Evolutionary conservation across 305 asterid genomes (phyloP).

Genomic region (Fraxinus baroniana): DNA sequence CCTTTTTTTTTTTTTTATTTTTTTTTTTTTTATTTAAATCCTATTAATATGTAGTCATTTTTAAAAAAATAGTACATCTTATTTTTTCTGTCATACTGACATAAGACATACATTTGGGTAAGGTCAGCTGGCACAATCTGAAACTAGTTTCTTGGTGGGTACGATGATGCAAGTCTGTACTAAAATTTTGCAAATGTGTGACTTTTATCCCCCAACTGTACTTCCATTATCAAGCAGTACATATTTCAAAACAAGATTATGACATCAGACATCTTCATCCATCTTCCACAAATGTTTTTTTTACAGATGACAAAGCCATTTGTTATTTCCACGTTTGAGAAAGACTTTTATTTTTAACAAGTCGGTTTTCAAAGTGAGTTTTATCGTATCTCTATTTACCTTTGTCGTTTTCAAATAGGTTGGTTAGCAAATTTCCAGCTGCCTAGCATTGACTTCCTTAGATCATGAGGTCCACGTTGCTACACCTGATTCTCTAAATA

Average conservation of each 20-base stretch:
- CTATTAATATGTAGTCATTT: too few relatives aligned
- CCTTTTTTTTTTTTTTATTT: too few relatives aligned
- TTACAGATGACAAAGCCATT: constrained; percentile 2
- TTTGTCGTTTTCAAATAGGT: constrained; percentile 33
- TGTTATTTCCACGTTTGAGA: neutral
- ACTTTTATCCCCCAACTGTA: neutral
- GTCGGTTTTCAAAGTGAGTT: neutral
- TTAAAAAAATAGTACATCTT: neutral
- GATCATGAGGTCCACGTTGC: constrained; percentile 65
- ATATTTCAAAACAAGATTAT: constrained; percentile 9
- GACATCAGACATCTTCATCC: constrained; percentile 34
- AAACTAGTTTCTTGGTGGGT: neutral
- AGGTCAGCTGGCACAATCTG: constrained; percentile 17
- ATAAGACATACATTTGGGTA: neutral
- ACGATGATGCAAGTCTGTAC: neutral
- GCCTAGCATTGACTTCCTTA: constrained; percentile 70
- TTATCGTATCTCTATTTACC: neutral
- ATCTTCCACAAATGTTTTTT: neutral
- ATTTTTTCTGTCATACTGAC: neutral
- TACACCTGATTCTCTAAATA: constrained; percentile 22
- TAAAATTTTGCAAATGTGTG: constrained; percentile 4
- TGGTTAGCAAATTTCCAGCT: constrained; percentile 84
- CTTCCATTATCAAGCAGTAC: neutral
- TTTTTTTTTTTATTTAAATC: too few relatives aligned
- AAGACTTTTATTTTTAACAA: neutral